Percentiles rank a stretch among this genome's conserved stretches.
phyloP scores from a whole-genome alignment of 2,329 filamentous ascomycete species.

The Sphaerulina musiva region DNA sequence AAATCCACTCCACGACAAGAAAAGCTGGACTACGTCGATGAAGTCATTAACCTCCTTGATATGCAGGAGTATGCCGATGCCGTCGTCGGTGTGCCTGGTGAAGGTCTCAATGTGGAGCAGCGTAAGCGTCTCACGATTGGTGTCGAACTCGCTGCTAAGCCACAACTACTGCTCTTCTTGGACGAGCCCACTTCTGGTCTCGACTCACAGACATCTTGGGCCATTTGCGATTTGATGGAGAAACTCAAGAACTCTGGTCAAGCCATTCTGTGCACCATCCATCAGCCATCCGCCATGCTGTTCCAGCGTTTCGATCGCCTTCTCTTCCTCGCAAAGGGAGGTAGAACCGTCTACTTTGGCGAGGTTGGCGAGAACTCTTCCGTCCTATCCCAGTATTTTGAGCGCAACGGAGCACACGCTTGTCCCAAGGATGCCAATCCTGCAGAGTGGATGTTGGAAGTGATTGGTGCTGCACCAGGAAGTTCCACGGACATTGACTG shows the following conservation, averaged over 20 bases:
- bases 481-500: slow-evolving; percentile 47
- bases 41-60: slow-evolving; percentile 83
- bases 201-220: slow-evolving; percentile 89
- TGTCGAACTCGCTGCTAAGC: slow-evolving; percentile 92
- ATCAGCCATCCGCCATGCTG: slow-evolving; percentile 91
- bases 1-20: slow-evolving; percentile 63
- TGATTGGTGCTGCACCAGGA: slow-evolving; percentile 49
- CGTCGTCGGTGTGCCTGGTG: slow-evolving; percentile 80
- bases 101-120: slow-evolving; percentile 67
- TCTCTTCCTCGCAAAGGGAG: slow-evolving; percentile 69
- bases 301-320: slow-evolving; percentile 86
- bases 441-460: slow-evolving; percentile 69
- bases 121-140: slow-evolving; percentile 80
- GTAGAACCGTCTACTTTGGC: slow-evolving; percentile 74
- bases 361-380: slow-evolving; percentile 66
- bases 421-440: slow-evolving; percentile 68
- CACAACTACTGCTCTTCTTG: slow-evolving; percentile 79
- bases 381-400: slow-evolving; percentile 67
- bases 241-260: slow-evolving; percentile 85
- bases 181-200: slow-evolving; percentile 94
- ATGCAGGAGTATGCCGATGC: slow-evolving; percentile 89
- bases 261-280: slow-evolving; percentile 93
- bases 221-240: slow-evolving; percentile 79
- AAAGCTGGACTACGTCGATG: slow-evolving; percentile 80
- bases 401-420: slow-evolving; percentile 58